phyloP scores from a whole-genome alignment of 257 asterid genomes.

The Solanum pennellii region DNA sequence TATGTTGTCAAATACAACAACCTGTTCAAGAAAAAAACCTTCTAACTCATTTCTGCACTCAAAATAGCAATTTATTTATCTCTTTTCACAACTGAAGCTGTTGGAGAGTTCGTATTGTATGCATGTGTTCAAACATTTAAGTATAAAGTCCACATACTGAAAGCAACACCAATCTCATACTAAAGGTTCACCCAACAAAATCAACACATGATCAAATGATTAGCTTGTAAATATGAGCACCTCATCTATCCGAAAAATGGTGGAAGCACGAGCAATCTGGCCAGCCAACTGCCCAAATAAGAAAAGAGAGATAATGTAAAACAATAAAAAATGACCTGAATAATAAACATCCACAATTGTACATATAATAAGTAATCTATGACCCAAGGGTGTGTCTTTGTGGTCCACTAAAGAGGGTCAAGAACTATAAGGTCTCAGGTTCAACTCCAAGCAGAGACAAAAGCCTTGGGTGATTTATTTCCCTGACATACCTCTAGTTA shows the following conservation, averaged over 20 bases:
- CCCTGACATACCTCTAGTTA: not conserved
- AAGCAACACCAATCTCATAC: not conserved
- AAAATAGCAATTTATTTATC: not conserved
- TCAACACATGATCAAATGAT: not conserved
- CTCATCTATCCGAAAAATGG: constrained; percentile 87
- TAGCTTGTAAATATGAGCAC: constrained; percentile 10
- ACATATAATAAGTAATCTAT: not conserved
- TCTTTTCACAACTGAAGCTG: not conserved
- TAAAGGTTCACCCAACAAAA: not conserved
- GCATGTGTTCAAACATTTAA: not conserved
- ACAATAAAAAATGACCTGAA: not conserved
- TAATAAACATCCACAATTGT: not conserved
- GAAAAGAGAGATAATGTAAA: not conserved
- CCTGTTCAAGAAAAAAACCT: constrained; percentile 22
- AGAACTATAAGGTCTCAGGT: not conserved
- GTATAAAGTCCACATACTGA: not conserved
- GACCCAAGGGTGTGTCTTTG: not conserved
- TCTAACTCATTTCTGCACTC: not conserved
- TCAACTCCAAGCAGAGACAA: not conserved
- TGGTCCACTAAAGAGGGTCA: not conserved
- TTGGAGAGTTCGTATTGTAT: not conserved
- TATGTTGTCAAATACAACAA: constrained; percentile 72
- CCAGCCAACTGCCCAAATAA: constrained; percentile 62
- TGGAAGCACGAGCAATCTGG: constrained; percentile 91
- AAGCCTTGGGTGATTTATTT: not conserved